Evolutionary conservation across 2,329 filamentous ascomycete species (phyloP), one percentile per base, ranked within the genome.

Genomic region (Elsinoe perseae): DNA sequence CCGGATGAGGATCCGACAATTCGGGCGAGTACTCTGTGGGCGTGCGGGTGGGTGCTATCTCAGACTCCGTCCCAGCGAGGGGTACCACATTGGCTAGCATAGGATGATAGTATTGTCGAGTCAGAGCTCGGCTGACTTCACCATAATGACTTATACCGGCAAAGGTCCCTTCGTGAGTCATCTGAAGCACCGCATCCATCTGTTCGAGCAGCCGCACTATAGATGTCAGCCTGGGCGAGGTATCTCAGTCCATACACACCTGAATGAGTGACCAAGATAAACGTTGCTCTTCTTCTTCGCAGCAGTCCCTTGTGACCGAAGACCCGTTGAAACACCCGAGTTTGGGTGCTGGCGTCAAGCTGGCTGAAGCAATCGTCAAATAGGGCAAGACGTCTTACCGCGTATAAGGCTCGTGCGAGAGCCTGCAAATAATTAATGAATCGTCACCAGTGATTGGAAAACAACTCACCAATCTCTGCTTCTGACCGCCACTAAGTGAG

Each of bases 331-430:
- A 77, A 77, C 9, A 79, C 72, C 23, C 69, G 67, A 21, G 75
- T 72, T 57, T 78, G 76, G 0, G 76, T 79, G n/a, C 72, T 68
- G 5, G 69, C 65, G 61, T 80, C 77, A 2, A 80, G 70, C 2
- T 75, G 76, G 56, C 73, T 77, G 7, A 80, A 69, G 14, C 74
- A 72, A 59, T 80, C 77, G 59, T 80, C 77, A 8, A 80, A 69
- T 14, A 80, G 67, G 16, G 79, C 65, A 21, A 78, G 68, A 23
- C 74, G 69, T 43, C 70, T 72, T 44, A 73, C 70, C 20, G 76
- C 71, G 62, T 79, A 80, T 7, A 79, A 67, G 10, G 77, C 77
- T 54, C 78, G 69, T 16, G 78, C 78, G n/a, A 79, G 70, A n/a
- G 76, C 73, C 66, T 70, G 8, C 50, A 7, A 23, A 27, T 14